Base-by-base conservation (phyloP, 805 yeast species). In the Starmerella bombi region DNA sequence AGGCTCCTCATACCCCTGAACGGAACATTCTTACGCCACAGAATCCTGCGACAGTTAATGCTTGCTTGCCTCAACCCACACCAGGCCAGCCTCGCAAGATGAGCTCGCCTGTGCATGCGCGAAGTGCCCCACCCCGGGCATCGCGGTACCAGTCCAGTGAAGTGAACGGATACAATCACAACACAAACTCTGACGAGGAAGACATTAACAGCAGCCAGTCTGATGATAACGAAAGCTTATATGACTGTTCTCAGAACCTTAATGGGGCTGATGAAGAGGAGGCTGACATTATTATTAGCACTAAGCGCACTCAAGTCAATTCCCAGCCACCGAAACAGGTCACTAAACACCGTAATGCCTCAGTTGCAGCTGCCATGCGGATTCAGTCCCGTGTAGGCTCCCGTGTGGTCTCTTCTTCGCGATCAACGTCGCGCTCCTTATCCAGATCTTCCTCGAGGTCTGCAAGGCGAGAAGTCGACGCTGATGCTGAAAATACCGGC, bases 31-130 rank as follows among this genome's bases (percentile, higher is more conserved):
- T 82, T 0, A 72, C 74, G 42, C 44, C 49, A 12, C 41, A 45
- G 5, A 73, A 80, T 27, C 65, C 67, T 25, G 72, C 77, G 38
- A 75, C 77, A 51, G 71, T 74, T 25, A 80, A 72, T 52, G 72
- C 76, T 29, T 91, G 91, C 0, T 85, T 91, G 16, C 98, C 97
- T 4, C 71, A 72, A 49, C 83, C 83, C 37, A 83, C 95, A 2
- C 98, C 98, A 0, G 98, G 97, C 2, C 98, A 91, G 61, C 98
- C 98, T 31, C 72, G 96, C 55, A 88, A 88, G 38, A 37, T 50
- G 17, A 52, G 56, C 14, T 49, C 49, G 20, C 50, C 46, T 12
- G 36, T 39, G 22, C 43, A 36, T 14, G 40, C 40, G 27, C 45
- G 33, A 16, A 31, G 43, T 14, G 40, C 46, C 7, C 33, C 19